Evolutionary conservation across 2,329 filamentous ascomycete genomes (phyloP).

Genomic region (Neofusicoccum cordaticola): DNA sequence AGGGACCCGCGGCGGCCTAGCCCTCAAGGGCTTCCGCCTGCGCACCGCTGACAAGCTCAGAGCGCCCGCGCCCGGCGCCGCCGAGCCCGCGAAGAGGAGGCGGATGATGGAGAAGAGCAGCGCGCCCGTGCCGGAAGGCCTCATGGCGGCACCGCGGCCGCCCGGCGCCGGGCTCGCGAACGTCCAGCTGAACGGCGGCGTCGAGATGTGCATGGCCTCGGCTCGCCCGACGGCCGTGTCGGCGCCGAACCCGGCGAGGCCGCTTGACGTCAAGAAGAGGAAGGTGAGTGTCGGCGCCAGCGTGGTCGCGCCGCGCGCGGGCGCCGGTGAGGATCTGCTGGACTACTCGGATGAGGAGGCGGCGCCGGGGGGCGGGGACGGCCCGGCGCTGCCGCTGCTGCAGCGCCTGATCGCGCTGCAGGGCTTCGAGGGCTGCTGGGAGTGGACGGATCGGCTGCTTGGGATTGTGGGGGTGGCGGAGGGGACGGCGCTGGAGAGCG

Average conservation of each 20-base stretch:
- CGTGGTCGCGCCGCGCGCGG: not conserved
- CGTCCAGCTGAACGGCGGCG: too few species aligned
- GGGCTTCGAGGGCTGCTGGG: conserved; percentile 56
- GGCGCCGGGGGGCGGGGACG: not conserved
- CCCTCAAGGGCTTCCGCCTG: too few species aligned
- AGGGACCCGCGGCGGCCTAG: not conserved
- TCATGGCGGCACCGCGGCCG: too few species aligned
- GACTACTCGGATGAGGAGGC: not conserved
- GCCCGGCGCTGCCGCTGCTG: conserved; percentile 27
- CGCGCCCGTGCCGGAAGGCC: too few species aligned
- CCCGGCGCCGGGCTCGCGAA: too few species aligned
- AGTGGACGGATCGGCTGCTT: conserved; percentile 30
- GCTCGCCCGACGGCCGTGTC: too few species aligned
- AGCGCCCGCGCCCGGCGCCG: too few species aligned
- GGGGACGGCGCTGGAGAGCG: conserved; percentile 6
- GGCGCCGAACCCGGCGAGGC: too few species aligned
- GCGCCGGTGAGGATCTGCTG: not conserved
- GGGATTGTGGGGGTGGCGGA: conserved; percentile 21
- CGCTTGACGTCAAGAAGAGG: not conserved
- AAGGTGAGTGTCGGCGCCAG: not conserved
- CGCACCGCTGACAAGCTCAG: too few species aligned
- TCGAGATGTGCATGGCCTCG: too few species aligned
- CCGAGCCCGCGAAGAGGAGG: too few species aligned
- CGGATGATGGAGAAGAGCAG: too few species aligned
- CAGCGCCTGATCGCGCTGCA: conserved; percentile 54